phyloP scores from a whole-genome alignment of 1,284 basidiomycete genomes.

The Cryptococcus sp. region DNA sequence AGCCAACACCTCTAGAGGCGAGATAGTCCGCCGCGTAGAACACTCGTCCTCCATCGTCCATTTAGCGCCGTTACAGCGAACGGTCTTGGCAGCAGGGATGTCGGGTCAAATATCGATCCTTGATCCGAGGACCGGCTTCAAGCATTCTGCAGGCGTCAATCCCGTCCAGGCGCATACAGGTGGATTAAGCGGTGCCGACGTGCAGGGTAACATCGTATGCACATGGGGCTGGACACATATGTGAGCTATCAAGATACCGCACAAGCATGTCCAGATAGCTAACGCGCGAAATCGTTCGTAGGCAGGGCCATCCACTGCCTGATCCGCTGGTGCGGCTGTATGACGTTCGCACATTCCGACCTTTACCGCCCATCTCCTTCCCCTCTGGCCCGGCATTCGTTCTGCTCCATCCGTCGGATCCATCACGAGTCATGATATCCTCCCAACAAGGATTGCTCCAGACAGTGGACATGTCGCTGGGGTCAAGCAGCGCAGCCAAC shows the following conservation, averaged over 20 bases:
- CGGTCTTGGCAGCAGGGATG: slow-evolving; percentile 71
- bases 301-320: slow-evolving; percentile 82
- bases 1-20: slow-evolving; percentile 74
- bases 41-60: slow-evolving; percentile 41
- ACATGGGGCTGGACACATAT: slow-evolving; percentile 85
- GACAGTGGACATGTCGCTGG: slow-evolving; percentile 79
- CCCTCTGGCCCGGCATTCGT: slow-evolving; percentile 85
- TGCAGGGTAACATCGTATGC: slow-evolving; percentile 72
- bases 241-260: slow-evolving; percentile 52
- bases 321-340: slow-evolving; percentile 93
- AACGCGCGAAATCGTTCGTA: slow-evolving; percentile 39
- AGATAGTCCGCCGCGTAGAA: slow-evolving; percentile 62
- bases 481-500: slow-evolving; percentile 52
- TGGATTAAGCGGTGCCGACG: slow-evolving; percentile 80
- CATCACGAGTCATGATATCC: slow-evolving; percentile 75
- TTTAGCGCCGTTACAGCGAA: slow-evolving; percentile 42
- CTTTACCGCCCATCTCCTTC: slow-evolving; percentile 79
- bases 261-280: background rate
- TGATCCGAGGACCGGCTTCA: slow-evolving; percentile 68
- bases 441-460: slow-evolving; percentile 88
- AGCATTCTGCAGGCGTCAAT: slow-evolving; percentile 56
- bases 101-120: slow-evolving; percentile 83
- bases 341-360: slow-evolving; percentile 78
- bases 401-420: slow-evolving; percentile 74
- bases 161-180: slow-evolving; percentile 74